Evolutionary conservation across 495 filamentous ascomycete genomes (phyloP).

Genomic region (Tuber umbilicatum): DNA sequence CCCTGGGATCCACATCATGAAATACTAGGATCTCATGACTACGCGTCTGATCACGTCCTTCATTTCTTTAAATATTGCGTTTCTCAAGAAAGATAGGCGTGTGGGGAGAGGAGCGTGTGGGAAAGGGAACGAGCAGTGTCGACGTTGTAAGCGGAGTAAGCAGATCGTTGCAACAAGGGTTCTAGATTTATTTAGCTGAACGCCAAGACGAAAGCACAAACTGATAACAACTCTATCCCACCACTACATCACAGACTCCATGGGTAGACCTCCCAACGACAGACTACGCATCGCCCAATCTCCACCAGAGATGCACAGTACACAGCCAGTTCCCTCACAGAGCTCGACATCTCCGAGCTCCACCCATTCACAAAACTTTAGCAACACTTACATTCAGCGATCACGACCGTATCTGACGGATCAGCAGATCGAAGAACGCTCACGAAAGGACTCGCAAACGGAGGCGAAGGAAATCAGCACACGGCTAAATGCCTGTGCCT

Average conservation of each 20-base stretch:
- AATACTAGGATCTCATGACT: too few species aligned
- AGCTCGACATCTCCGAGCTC: conserved; percentile 23
- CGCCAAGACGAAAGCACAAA: background rate
- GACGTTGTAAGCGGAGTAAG: too few species aligned
- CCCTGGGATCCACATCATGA: too few species aligned
- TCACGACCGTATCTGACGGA: conserved; percentile 40
- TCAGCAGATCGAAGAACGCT: conserved; percentile 37
- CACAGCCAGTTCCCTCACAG: conserved; percentile 18
- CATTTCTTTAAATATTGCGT: too few species aligned
- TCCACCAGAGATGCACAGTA: conserved; percentile 24
- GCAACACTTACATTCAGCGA: conserved; percentile 40
- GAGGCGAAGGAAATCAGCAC: conserved; percentile 35
- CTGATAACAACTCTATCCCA: background rate
- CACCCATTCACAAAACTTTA: conserved; percentile 24
- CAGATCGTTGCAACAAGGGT: too few species aligned
- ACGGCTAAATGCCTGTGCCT: conserved; percentile 35
- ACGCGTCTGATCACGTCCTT: too few species aligned
- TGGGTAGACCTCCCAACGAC: conserved; percentile 1
- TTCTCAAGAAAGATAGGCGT: too few species aligned
- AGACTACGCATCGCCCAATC: conserved; percentile 2
- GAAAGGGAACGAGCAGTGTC: too few species aligned
- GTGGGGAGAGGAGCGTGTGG: too few species aligned
- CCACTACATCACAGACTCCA: background rate
- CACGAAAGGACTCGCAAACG: conserved; percentile 32
- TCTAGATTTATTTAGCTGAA: background rate